Evolutionary conservation across 768 basidiomycete species (phyloP).

Genomic region (Russula lepida): DNA sequence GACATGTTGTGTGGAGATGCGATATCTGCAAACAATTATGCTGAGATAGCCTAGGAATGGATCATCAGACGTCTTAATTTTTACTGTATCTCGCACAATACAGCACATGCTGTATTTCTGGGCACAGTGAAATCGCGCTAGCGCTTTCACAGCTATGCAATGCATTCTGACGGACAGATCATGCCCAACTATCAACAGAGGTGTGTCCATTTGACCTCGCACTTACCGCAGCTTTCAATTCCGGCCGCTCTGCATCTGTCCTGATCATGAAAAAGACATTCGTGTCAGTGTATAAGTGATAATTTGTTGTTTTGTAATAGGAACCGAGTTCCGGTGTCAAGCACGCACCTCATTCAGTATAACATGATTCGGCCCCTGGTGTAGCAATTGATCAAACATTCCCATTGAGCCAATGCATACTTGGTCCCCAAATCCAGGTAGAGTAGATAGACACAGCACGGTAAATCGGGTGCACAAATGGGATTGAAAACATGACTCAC

Average conservation of each 20-base stretch:
- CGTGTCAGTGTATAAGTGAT: not conserved
- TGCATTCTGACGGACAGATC: not conserved
- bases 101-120: no score
- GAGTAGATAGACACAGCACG: not conserved
- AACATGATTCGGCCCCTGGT: slow-evolving; percentile 75
- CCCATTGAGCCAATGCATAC: slow-evolving; percentile 60
- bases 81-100: no score
- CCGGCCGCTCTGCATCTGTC: not conserved
- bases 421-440: slow-evolving; percentile 28
- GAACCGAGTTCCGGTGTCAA: not conserved
- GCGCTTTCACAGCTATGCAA: not conserved
- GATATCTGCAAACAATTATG: no score
- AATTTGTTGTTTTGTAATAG: not conserved
- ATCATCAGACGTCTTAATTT: no score
- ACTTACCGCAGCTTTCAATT: not conserved
- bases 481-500: slow-evolving; percentile 36
- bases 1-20: no score
- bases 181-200: not conserved
- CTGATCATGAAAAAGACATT: not conserved
- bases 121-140: no score
- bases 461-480: not conserved
- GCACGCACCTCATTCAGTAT: slow-evolving; percentile 72
- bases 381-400: slow-evolving; percentile 53
- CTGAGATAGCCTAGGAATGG: no score
- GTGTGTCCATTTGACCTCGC: not conserved